A percentile compares a stretch with the other conserved stretches of the same genome.
phyloP scores from a whole-genome alignment of 2,329 filamentous ascomycete genomes.

The Epichloe typhina region DNA sequence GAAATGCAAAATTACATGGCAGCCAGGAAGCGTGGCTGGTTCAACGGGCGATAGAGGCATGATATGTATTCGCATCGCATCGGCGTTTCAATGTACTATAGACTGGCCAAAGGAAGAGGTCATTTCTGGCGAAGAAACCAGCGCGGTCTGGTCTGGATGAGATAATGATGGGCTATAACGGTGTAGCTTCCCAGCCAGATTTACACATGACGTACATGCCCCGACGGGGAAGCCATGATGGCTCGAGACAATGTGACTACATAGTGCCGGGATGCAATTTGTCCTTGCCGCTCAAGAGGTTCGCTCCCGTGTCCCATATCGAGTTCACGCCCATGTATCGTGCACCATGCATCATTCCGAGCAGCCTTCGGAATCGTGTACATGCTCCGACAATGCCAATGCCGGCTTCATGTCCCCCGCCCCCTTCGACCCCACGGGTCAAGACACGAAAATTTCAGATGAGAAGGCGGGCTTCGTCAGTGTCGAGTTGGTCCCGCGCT shows the following conservation, averaged over 20 bases:
- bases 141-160: neutral
- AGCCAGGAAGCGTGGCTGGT: neutral
- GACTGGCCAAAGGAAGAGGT: conserved; percentile 6
- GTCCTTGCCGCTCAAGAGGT: no score
- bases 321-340: no score
- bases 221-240: neutral
- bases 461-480: no score
- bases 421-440: no score
- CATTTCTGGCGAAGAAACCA: conserved; percentile 6
- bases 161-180: neutral
- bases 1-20: neutral
- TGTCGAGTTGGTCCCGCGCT: no score
- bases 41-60: conserved; percentile 4
- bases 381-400: no score
- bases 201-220: neutral
- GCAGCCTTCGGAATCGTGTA: no score
- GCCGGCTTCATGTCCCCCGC: no score
- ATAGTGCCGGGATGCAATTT: no score
- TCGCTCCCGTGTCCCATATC: no score
- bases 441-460: no score
- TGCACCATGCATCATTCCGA: no score
- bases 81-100: conserved; percentile 23
- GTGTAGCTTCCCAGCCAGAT: neutral
- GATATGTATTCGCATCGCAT: conserved; percentile 14
- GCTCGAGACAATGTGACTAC: neutral